Conservation (phyloP, 1,139 yeast species). For the Geotrichum aggregatum region DNA sequence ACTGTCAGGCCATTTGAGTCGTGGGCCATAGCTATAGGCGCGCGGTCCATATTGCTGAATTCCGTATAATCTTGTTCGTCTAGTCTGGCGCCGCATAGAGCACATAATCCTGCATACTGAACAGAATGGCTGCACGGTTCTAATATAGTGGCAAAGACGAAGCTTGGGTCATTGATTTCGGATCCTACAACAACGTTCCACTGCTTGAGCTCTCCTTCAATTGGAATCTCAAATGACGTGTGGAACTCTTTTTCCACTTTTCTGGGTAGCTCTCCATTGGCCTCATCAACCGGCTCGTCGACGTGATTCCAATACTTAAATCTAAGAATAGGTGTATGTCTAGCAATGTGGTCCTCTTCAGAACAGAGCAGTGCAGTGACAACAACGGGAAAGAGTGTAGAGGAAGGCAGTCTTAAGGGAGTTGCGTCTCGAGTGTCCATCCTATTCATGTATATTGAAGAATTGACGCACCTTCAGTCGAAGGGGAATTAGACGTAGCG, state of each 20-base stretch:
- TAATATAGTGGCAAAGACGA: slow-evolving; percentile 44
- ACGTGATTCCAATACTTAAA: slow-evolving; percentile 61
- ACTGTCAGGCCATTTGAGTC: slow-evolving; percentile 83
- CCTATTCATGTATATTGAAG: not conserved
- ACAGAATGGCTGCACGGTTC: slow-evolving; percentile 93
- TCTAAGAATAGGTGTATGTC: slow-evolving; percentile 54
- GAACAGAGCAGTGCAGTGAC: slow-evolving; percentile 49
- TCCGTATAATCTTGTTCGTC: slow-evolving; percentile 76
- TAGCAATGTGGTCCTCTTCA: slow-evolving; percentile 47
- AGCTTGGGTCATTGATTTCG: slow-evolving; percentile 42
- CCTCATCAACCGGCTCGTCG: slow-evolving; percentile 41
- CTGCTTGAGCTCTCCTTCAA: slow-evolving; percentile 60
- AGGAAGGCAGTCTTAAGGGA: slow-evolving; percentile 44
- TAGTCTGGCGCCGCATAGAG: slow-evolving; percentile 83
- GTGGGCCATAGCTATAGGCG: slow-evolving; percentile 86
- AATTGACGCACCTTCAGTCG: not conserved
- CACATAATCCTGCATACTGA: slow-evolving; percentile 95
- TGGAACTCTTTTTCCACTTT: slow-evolving; percentile 39
- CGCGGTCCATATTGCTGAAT: slow-evolving; percentile 66
- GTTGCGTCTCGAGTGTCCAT: slow-evolving; percentile 18
- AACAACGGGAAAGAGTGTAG: slow-evolving; percentile 68
- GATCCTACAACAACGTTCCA: slow-evolving; percentile 56
- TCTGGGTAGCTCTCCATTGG: slow-evolving; percentile 31
- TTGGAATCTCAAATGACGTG: slow-evolving; percentile 71
- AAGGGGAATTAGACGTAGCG: too few relatives aligned